Evolutionary conservation across 2,329 filamentous ascomycete genomes (phyloP).

Genomic region (Byssothecium circinans): DNA sequence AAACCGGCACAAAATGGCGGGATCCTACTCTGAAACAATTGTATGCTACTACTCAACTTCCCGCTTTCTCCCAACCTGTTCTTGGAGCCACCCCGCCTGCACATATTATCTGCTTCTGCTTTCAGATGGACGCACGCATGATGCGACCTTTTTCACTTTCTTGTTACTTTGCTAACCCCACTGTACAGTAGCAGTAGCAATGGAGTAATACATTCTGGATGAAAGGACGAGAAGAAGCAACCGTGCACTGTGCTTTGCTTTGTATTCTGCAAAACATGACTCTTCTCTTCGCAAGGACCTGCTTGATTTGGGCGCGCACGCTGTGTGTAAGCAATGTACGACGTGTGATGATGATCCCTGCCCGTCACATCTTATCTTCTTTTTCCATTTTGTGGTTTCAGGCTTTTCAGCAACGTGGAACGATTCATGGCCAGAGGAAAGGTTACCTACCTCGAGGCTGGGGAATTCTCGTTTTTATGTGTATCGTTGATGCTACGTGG

Average conservation of each 20-base stretch:
- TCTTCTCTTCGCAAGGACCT: no score
- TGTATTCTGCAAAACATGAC: conserved; percentile 1
- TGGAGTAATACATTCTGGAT: background rate
- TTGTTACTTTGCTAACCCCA: background rate
- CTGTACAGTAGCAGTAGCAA: background rate
- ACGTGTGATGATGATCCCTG: no score
- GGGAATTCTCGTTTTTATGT: no score
- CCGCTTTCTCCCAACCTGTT: no score
- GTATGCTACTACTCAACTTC: no score
- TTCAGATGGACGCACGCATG: background rate
- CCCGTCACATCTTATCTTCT: background rate
- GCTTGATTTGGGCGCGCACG: no score
- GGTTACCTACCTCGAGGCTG: no score
- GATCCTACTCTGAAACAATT: conserved; percentile 28
- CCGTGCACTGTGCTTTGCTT: no score
- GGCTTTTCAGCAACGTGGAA: conserved; percentile 27
- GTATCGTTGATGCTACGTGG: no score
- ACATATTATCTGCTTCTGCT: conserved; percentile 7
- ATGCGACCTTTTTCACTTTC: background rate
- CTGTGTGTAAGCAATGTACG: no score
- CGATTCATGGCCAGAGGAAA: conserved; percentile 20
- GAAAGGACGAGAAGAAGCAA: no score
- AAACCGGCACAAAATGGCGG: conserved; percentile 17
- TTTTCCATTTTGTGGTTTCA: background rate
- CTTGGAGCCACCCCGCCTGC: conserved; percentile 1